These are phyloP conservation scores for Mycosphaerella sp. DNA, from an alignment of 2,329 filamentous ascomycete species.

Conservation along the genomic window DNA sequence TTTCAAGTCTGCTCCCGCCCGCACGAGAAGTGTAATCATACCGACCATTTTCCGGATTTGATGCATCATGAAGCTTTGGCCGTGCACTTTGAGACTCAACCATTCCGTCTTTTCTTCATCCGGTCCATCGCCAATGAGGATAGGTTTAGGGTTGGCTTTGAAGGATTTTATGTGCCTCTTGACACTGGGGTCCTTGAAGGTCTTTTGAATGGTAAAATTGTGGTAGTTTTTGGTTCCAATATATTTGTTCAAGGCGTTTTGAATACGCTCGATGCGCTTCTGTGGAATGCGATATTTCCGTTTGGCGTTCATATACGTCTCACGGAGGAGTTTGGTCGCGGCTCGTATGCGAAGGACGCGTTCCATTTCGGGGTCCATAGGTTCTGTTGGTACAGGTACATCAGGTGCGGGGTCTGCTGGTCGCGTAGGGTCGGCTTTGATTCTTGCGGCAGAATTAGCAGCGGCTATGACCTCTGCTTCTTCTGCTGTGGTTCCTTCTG, in stretches of 20 bases:
- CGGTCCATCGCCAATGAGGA: constrained; percentile 32
- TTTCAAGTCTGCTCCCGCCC: constrained; percentile 66
- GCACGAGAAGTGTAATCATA: constrained; percentile 76
- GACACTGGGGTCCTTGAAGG: constrained; percentile 69
- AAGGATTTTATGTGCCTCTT: constrained; percentile 93
- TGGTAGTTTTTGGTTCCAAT: constrained; percentile 86
- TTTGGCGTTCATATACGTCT: constrained; percentile 75
- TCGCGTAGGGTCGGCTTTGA: constrained; percentile 7
- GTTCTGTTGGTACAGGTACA: constrained; percentile 1
- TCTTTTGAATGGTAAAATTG: constrained; percentile 95
- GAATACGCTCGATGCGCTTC: constrained; percentile 65
- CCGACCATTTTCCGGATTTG: constrained; percentile 99
- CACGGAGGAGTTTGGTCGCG: constrained; percentile 57
- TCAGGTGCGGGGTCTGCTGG: constrained; percentile 2
- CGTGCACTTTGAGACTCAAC: constrained; percentile 92
- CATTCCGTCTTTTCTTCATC: constrained; percentile 69
- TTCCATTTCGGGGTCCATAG: constrained; percentile 18
- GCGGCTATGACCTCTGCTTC: constrained; percentile 5
- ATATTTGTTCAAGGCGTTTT: constrained; percentile 67
- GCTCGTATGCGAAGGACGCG: constrained; percentile 35
- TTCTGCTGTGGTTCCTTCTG: constrained; percentile 3
- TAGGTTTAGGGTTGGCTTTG: constrained; percentile 62
- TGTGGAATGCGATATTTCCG: constrained; percentile 74
- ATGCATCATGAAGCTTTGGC: constrained; percentile 99
- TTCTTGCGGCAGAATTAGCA: constrained; percentile 3